A percentile compares a stretch with the other conserved stretches of the same genome.
phyloP scores from a whole-genome alignment of 1,139 yeast genomes.

The Taiozyma onychis region DNA sequence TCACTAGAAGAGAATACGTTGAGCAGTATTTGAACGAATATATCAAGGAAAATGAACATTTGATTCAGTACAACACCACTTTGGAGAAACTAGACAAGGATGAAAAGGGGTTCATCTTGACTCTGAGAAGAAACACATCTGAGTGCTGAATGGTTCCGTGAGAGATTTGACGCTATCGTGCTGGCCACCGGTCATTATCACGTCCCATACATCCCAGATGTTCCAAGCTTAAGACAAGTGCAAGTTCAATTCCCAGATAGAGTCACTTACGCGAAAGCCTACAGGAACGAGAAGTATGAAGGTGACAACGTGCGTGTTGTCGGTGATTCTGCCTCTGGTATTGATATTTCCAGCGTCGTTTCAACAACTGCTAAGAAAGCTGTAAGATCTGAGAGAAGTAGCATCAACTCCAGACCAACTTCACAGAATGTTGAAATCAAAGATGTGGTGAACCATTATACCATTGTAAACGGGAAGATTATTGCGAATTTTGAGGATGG shows the following conservation, averaged over 20 bases:
- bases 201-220: conserved; percentile 42
- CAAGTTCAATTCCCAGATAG: conserved; percentile 28
- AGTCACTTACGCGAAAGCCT: conserved; percentile 38
- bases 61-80: conserved; percentile 28
- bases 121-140: conserved; percentile 23
- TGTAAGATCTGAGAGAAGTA: conserved; percentile 1
- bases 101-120: conserved; percentile 28
- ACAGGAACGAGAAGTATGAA: conserved; percentile 23
- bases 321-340: conserved; percentile 40
- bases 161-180: conserved; percentile 44
- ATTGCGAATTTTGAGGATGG: conserved; percentile 31
- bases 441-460: conserved; percentile 14
- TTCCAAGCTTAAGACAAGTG: conserved; percentile 35
- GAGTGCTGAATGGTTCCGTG: conserved; percentile 33
- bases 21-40: conserved; percentile 33
- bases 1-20: conserved; percentile 5
- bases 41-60: conserved; percentile 16
- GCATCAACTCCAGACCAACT: conserved; percentile 34
- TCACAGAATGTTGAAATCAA: conserved; percentile 34
- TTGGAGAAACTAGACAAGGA: conserved; percentile 31
- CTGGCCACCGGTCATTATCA: conserved; percentile 53
- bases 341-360: conserved; percentile 25
- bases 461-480: conserved; percentile 2
- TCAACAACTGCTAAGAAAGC: conserved; percentile 1
- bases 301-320: conserved; percentile 38